Conservation (phyloP, 306 rosid genomes). For the Fragaria iinumae region DNA sequence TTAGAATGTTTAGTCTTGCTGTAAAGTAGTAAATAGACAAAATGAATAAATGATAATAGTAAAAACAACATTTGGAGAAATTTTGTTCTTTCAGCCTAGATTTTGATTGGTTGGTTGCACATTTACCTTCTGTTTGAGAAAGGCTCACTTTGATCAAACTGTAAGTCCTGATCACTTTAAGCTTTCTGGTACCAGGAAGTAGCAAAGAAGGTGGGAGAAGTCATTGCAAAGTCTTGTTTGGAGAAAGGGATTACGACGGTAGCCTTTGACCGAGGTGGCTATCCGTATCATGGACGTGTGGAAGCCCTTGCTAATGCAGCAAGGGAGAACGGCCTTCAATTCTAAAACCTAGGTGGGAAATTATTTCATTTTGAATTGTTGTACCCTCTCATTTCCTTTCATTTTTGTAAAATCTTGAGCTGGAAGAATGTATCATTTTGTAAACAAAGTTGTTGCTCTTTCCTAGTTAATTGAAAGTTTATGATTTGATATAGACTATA, state of each 20-base stretch:
- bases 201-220: constrained; percentile 89
- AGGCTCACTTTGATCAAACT: not conserved
- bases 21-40: not conserved
- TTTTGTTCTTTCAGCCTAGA: not conserved
- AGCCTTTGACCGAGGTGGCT: constrained; percentile 93
- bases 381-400: not conserved
- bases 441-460: constrained; percentile 9
- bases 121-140: not conserved
- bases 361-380: too few species aligned
- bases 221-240: constrained; percentile 77
- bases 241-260: constrained; percentile 94
- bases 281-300: constrained; percentile 93
- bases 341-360: constrained; percentile 33
- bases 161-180: constrained; percentile 18
- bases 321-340: constrained; percentile 82
- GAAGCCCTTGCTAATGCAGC: constrained; percentile 89
- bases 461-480: constrained; percentile 5
- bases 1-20: not conserved
- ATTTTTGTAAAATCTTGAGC: constrained; percentile 8
- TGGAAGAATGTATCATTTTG: constrained; percentile 9
- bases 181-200: constrained; percentile 64
- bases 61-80: not conserved
- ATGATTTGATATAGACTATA: not conserved
- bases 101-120: not conserved
- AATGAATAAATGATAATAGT: not conserved